phyloP scores from a whole-genome alignment of 179 eudicot genomes.

The Spergularia azorica region DNA sequence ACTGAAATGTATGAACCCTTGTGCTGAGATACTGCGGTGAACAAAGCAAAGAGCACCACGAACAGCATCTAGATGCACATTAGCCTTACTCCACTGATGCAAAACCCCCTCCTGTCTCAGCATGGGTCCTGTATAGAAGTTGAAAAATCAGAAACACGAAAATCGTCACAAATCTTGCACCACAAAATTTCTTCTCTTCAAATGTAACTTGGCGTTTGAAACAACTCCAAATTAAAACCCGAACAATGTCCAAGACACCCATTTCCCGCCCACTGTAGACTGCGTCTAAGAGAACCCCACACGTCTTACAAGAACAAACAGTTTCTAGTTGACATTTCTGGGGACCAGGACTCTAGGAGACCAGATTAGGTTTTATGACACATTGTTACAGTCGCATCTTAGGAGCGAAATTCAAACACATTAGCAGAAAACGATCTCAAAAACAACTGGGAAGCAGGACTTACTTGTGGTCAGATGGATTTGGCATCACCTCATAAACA shows the following conservation, averaged over 20 bases:
- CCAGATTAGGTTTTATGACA: neutral
- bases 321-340: neutral
- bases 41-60: neutral
- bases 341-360: neutral
- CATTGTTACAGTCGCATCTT: neutral
- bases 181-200: neutral
- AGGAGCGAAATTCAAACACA: neutral
- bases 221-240: too few relatives aligned
- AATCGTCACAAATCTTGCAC: neutral
- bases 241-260: too few relatives aligned
- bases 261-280: too few relatives aligned
- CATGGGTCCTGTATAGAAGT: constrained; percentile 55
- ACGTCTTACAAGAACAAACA: neutral
- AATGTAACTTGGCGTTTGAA: too few relatives aligned
- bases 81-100: constrained; percentile 65
- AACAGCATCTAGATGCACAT: neutral
- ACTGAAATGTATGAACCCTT: neutral
- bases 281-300: neutral
- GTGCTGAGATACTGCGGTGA: neutral
- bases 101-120: constrained; percentile 81
- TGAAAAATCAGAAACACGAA: constrained; percentile 1
- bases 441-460: constrained; percentile 29
- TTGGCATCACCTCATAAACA: constrained; percentile 92
- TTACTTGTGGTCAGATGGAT: constrained; percentile 99
- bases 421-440: neutral